Evolutionary conservation across 805 yeast species (phyloP).

Genomic region (Metschnikowia santaceciliae): DNA sequence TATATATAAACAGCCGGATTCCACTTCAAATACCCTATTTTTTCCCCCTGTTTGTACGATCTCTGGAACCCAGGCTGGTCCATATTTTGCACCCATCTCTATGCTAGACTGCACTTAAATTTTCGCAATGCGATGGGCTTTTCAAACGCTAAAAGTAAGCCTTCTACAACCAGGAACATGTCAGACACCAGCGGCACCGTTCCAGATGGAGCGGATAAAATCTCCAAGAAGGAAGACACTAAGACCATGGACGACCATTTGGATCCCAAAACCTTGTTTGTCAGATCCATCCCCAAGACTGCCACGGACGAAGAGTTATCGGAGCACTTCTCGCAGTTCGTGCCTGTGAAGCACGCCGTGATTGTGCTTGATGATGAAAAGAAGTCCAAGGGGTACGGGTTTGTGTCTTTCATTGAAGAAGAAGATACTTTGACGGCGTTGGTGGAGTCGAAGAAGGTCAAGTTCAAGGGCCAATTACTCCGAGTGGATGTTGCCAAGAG

Average conservation of each 20-base stretch:
- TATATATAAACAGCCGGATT: too few relatives aligned
- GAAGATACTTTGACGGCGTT: constrained; percentile 82
- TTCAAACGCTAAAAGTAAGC: not conserved
- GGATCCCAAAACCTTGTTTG: constrained; percentile 70
- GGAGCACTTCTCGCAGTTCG: constrained; percentile 84
- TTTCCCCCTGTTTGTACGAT: too few relatives aligned
- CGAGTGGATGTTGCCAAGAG: constrained; percentile 87
- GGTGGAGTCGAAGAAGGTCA: constrained; percentile 57
- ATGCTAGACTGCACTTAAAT: not conserved
- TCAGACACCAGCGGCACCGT: not conserved
- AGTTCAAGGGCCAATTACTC: constrained; percentile 62
- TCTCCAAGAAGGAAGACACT: not conserved
- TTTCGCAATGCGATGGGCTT: constrained; percentile 6
- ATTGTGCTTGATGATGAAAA: constrained; percentile 76
- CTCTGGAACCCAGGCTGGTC: not conserved
- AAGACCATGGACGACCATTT: constrained; percentile 27
- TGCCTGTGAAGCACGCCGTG: constrained; percentile 93
- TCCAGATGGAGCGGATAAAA: not conserved
- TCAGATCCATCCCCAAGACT: constrained; percentile 75
- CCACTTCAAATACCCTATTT: too few relatives aligned
- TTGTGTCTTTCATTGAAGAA: constrained; percentile 80
- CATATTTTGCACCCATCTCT: constrained; percentile 2
- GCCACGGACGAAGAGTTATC: constrained; percentile 80
- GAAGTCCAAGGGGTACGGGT: constrained; percentile 90
- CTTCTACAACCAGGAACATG: constrained; percentile 1